phyloP scores from a whole-genome alignment of 169 alveolate species.

The Perkinsus olseni region DNA sequence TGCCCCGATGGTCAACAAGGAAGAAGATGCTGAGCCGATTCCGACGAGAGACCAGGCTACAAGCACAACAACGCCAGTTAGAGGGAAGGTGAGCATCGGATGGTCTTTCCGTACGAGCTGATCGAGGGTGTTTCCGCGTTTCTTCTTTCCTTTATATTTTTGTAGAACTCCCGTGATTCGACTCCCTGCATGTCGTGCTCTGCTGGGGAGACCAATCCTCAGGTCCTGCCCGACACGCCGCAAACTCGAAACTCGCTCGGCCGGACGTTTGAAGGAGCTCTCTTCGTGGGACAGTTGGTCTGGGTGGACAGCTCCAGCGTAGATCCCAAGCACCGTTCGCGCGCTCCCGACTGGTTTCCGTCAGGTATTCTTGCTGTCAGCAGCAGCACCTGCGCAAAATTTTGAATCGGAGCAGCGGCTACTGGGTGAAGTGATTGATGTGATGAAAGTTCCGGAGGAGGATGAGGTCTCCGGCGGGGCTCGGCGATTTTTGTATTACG shows the following conservation, averaged over 20 bases:
- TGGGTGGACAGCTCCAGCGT: neutral
- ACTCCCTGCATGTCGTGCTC: too few relatives aligned
- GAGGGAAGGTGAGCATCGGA: neutral
- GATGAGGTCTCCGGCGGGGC: neutral
- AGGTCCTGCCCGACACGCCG: neutral
- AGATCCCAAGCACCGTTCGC: neutral
- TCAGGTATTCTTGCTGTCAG: neutral
- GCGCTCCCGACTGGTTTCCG: neutral
- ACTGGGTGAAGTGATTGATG: neutral
- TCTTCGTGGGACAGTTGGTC: neutral
- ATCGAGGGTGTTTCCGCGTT: neutral
- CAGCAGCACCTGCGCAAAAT: neutral
- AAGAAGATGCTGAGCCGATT: neutral
- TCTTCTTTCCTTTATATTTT: neutral
- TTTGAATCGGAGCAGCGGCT: neutral
- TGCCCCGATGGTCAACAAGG: neutral
- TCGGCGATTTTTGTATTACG: neutral
- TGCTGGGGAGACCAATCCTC: too few relatives aligned
- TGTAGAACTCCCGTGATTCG: too few relatives aligned
- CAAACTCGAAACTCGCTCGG: neutral
- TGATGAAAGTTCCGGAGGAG: neutral
- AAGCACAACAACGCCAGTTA: neutral
- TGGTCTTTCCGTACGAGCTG: too few relatives aligned
- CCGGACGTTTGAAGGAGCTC: neutral
- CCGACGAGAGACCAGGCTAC: neutral